Evolutionary conservation across 495 filamentous ascomycete species (phyloP), one percentile per base, ranked within the genome.

Genomic region (Neurospora terricola): DNA sequence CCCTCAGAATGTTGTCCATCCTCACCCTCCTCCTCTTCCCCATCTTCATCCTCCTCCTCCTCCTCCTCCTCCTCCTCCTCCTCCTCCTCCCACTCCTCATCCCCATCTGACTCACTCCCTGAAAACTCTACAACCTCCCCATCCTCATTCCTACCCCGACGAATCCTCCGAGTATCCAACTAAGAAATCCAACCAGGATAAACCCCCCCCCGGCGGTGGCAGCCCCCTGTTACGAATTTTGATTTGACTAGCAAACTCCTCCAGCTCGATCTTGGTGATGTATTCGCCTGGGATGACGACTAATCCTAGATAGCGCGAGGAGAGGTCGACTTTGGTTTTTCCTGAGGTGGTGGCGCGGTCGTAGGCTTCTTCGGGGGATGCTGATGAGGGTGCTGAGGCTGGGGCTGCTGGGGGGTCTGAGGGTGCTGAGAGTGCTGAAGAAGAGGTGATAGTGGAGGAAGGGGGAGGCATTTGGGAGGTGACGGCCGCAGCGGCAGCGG

Each of bases 281-380:
- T 94, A 86, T 75, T 91, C 83, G 16, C 96, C 95, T 1, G 96
- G 96, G 10, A 98, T 88, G 9, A 97, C 94, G 39, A 99, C 91
- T 9, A 98, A 84, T 0, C 96, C 96, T 59, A 99, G 89, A 77
- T 93, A 94, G 37, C 96, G 88, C 75, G 90, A 92, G 16, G 89
- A 92, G 89, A 97, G 92, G 77, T 91, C 87, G 74, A 92, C 77
- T 72, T 86, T 90, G 23, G 93, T 72, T 27, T 78, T 85, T 5
- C 73, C 74, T 0, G 48, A 0, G 2, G 48, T 12, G 5, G 48
- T 5, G 21, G 48, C 48, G 10, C 14, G 9, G 48, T 73, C 12
- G 69, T 71, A 74, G 16, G 72, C 77, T 70, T 79, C 70, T 38
- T 69, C 30, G 89, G 92, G 38, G 6, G 27, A 5, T 6, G 54